Evolutionary conservation across 257 asterid species (phyloP).

Genomic region (Apocynum venetum): DNA sequence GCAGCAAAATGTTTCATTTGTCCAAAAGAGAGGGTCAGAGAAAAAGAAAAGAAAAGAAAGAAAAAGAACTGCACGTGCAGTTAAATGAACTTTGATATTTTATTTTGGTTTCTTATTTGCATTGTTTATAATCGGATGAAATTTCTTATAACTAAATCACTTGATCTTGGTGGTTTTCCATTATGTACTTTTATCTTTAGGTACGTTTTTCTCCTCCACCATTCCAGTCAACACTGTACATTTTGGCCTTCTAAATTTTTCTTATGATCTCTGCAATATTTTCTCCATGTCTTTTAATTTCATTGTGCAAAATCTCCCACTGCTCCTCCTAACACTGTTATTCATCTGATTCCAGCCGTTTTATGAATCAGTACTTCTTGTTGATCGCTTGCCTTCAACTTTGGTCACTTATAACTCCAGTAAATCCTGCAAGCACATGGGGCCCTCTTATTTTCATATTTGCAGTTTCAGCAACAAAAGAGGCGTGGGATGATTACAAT

Average conservation of each 20-base stretch:
- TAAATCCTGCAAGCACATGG: conserved; percentile 99
- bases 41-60: background rate
- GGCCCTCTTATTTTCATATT: conserved; percentile 98
- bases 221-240: background rate
- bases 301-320: background rate
- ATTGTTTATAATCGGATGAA: background rate
- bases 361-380: conserved; percentile 98
- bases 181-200: background rate
- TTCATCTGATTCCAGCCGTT: conserved; percentile 67
- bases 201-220: background rate
- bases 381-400: conserved; percentile 99
- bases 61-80: background rate
- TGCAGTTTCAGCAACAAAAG: conserved; percentile 96
- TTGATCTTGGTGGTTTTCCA: background rate
- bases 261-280: background rate
- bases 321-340: background rate
- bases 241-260: background rate
- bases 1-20: background rate
- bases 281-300: background rate
- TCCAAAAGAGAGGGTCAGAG: background rate
- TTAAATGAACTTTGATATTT: background rate
- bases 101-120: background rate
- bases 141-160: background rate
- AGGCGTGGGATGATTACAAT: conserved; percentile 99
- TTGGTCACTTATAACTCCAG: conserved; percentile 98